These are phyloP conservation scores for Cairneyella variabilis DNA, from an alignment of 495 filamentous ascomycete species.

Conservation along the genomic window DNA sequence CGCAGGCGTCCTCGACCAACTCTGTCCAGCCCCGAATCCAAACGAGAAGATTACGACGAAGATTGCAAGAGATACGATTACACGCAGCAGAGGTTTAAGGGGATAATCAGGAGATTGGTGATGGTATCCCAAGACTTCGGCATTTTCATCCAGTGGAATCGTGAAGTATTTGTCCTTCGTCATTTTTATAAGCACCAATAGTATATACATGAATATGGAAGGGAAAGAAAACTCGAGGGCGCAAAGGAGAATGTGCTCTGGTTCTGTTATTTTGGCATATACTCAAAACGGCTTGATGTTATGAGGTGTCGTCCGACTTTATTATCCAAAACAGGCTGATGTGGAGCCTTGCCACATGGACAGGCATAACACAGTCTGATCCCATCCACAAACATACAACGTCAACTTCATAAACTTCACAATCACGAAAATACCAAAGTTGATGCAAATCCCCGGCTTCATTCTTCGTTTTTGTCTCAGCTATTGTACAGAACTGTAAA, in stretches of 20 bases:
- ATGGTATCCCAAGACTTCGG: no score
- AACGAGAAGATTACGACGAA: conserved; percentile 1
- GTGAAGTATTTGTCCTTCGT: conserved; percentile 3
- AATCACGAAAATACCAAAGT: no score
- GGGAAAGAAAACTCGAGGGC: neutral
- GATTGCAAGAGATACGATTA: neutral
- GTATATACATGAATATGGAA: neutral
- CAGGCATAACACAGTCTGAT: no score
- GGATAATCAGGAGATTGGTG: no score
- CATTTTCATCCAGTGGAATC: conserved; percentile 20
- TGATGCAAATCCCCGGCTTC: no score
- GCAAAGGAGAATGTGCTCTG: neutral
- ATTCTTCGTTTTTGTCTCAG: no score
- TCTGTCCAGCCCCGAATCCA: conserved; percentile 14
- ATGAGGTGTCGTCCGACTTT: neutral
- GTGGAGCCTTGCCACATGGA: no score
- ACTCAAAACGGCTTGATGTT: neutral
- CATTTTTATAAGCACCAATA: neutral
- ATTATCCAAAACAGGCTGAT: no score
- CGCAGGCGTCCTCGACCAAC: neutral
- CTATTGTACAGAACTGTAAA: no score
- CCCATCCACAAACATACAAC: no score
- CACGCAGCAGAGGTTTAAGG: neutral
- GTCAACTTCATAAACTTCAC: no score
- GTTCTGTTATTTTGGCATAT: no score